Percentiles rank a stretch among this genome's conserved stretches.
These are phyloP conservation scores for Bruguiera sexangula DNA, from an alignment of 345 rosid genomes.

Conservation along the genomic window DNA sequence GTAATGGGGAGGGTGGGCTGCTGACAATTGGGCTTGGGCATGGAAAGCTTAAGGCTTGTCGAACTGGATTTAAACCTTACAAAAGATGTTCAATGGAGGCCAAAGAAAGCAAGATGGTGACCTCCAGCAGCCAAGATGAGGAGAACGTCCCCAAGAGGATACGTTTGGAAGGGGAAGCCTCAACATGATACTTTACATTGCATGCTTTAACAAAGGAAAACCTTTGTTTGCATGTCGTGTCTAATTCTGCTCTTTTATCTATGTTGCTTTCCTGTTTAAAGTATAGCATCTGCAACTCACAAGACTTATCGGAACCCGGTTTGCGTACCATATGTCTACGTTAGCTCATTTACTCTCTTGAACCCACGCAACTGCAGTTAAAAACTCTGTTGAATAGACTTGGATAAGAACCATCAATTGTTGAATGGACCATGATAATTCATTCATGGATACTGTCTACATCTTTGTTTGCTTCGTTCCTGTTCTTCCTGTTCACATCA, in stretches of 20 bases:
- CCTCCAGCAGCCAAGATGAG: conserved; percentile 47
- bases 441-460: background rate
- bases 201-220: conserved; percentile 34
- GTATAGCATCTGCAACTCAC: conserved; percentile 31
- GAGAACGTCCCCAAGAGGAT: conserved; percentile 79
- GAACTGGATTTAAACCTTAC: conserved; percentile 91
- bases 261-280: conserved; percentile 20
- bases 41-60: conserved; percentile 50
- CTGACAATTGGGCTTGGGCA: conserved; percentile 54
- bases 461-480: background rate
- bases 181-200: conserved; percentile 39
- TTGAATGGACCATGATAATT: conserved; percentile 16
- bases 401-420: conserved; percentile 26
- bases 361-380: conserved; percentile 30
- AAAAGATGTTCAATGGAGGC: conserved; percentile 85
- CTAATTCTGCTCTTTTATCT: conserved; percentile 25
- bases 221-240: conserved; percentile 29
- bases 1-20: conserved; percentile 38
- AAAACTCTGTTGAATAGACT: conserved; percentile 9
- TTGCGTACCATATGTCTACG: conserved; percentile 40
- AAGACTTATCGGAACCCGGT: conserved; percentile 37
- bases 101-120: conserved; percentile 47
- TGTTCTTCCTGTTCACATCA: background rate
- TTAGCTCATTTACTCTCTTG: conserved; percentile 25
- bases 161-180: conserved; percentile 69